phyloP scores from a whole-genome alignment of 2,329 filamentous ascomycete species.

The Mariannaea sp. region DNA sequence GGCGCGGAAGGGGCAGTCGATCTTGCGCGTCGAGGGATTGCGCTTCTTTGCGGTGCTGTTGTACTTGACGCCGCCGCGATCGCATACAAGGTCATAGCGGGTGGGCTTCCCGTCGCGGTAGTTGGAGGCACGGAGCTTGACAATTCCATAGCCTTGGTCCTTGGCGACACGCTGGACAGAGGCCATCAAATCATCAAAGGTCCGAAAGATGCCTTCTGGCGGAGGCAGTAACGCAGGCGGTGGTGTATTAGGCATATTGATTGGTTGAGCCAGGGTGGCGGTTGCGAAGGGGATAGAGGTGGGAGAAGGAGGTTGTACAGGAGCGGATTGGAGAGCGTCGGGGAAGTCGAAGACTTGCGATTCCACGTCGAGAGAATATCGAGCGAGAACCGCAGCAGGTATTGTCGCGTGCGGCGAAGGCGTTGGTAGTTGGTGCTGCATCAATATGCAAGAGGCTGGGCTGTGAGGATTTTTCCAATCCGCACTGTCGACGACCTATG shows the following conservation, averaged over 20 bases:
- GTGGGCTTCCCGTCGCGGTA: slow-evolving; percentile 67
- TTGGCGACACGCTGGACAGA: slow-evolving; percentile 64
- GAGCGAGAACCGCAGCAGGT: slow-evolving; percentile 18
- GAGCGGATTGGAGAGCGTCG: slow-evolving; percentile 17
- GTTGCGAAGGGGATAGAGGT: slow-evolving; percentile 36
- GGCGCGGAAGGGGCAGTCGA: slow-evolving; percentile 66
- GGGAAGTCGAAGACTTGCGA: slow-evolving; percentile 13
- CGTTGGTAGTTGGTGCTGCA: slow-evolving; percentile 33
- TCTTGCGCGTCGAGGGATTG: slow-evolving; percentile 66
- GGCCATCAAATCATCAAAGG: slow-evolving; percentile 62
- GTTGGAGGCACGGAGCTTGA: slow-evolving; percentile 66
- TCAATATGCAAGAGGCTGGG: slow-evolving; percentile 41
- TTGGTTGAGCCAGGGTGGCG: slow-evolving; percentile 43
- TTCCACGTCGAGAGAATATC: slow-evolving; percentile 18
- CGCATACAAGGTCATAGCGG: slow-evolving; percentile 66
- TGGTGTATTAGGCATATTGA: slow-evolving; percentile 54
- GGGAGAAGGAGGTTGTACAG: slow-evolving; percentile 30
- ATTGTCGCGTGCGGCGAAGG: slow-evolving; percentile 30
- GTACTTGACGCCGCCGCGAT: slow-evolving; percentile 67
- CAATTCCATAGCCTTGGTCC: slow-evolving; percentile 66
- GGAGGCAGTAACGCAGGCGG: slow-evolving; percentile 57
- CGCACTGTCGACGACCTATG: slow-evolving; percentile 45
- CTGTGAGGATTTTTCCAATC: slow-evolving; percentile 50
- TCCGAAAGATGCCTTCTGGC: slow-evolving; percentile 63
- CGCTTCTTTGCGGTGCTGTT: slow-evolving; percentile 68